A percentile compares a stretch with the other conserved stretches of the same genome.
Conservation (phyloP, 192 early-diverging fungal genomes). For the Mortierella antarctica region DNA sequence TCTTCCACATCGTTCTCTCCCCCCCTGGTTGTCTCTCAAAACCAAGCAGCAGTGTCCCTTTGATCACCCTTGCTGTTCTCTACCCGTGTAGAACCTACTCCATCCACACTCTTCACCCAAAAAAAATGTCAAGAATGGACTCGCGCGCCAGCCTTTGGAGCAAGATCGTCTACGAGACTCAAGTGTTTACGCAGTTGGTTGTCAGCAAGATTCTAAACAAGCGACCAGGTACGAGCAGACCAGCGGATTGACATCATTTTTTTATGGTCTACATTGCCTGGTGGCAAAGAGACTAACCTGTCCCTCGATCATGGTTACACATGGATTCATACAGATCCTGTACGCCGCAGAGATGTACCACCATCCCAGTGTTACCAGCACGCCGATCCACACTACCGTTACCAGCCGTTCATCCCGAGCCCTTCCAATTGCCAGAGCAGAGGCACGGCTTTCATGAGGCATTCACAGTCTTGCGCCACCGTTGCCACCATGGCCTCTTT, state of each 20-base stretch:
- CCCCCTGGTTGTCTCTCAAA: not conserved
- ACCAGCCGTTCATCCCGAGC: too few relatives aligned
- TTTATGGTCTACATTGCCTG: not conserved
- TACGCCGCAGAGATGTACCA: too few relatives aligned
- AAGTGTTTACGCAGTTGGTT: conserved; percentile 13
- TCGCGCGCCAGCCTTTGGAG: conserved; percentile 16
- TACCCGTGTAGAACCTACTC: not conserved
- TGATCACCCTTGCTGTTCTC: not conserved
- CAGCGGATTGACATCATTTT: not conserved
- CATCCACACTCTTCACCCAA: not conserved
- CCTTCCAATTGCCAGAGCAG: too few relatives aligned
- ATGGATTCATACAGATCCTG: too few relatives aligned
- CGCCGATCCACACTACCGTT: too few relatives aligned
- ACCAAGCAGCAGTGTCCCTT: not conserved
- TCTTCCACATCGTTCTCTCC: not conserved
- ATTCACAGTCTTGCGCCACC: not conserved
- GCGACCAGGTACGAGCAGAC: not conserved
- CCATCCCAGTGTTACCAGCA: too few relatives aligned
- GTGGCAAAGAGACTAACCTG: not conserved
- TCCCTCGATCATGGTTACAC: not conserved
- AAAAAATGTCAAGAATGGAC: conserved; percentile 11
- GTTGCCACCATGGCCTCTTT: conserved; percentile 5
- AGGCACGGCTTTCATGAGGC: too few relatives aligned
- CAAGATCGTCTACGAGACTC: conserved; percentile 22
- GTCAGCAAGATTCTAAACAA: conserved; percentile 4